Evolutionary conservation across 306 rosid species (phyloP).

Genomic region (Cercis canadensis): DNA sequence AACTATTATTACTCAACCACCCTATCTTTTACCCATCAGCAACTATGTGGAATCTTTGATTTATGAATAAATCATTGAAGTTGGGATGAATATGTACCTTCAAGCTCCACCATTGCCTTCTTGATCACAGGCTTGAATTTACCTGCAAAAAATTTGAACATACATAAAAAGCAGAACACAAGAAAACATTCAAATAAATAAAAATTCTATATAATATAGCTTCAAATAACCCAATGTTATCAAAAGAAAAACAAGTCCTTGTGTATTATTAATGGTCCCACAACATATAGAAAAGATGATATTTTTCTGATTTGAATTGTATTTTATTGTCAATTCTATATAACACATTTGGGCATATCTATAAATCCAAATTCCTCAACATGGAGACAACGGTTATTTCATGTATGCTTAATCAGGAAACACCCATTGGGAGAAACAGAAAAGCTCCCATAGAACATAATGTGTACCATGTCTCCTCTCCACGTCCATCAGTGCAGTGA

Average conservation of each 20-base stretch:
- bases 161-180: constrained; percentile 8
- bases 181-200: constrained; percentile 31
- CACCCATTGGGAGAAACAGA: background rate
- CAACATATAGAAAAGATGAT: constrained; percentile 3
- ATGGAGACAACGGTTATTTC: constrained; percentile 18
- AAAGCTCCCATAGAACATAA: constrained; percentile 16
- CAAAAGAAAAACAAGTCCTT: no score
- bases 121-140: constrained; percentile 98
- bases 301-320: constrained; percentile 4
- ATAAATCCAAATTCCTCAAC: background rate
- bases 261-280: no score
- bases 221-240: no score
- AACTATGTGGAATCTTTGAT: background rate
- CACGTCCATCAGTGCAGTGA: constrained; percentile 91
- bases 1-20: background rate
- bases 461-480: constrained; percentile 95
- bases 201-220: background rate
- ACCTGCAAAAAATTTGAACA: constrained; percentile 57
- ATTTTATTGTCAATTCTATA: constrained; percentile 18
- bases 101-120: constrained; percentile 99
- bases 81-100: constrained; percentile 56
- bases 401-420: constrained; percentile 16
- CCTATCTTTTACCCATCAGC: background rate
- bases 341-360: background rate
- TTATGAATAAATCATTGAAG: background rate